Conservation (phyloP, 2,329 filamentous ascomycete species). For the Ramularia collo-cygni region DNA sequence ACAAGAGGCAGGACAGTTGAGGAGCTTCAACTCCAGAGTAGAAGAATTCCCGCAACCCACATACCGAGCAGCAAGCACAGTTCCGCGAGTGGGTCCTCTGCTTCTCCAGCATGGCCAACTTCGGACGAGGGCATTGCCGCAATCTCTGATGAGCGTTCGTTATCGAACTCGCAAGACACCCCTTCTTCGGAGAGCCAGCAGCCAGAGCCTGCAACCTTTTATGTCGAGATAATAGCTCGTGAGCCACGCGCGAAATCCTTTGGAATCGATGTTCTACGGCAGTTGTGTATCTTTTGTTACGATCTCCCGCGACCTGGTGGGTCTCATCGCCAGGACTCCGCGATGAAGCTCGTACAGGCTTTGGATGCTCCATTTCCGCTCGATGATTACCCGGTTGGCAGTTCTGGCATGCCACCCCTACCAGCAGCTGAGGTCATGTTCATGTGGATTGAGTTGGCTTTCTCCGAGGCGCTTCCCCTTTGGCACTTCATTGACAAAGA, state of each 20-base stretch:
- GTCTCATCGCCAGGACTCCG: constrained; percentile 6
- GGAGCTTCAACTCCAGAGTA: constrained; percentile 10
- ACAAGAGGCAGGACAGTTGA: constrained; percentile 13
- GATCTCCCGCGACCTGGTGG: constrained; percentile 1
- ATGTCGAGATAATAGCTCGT: constrained; percentile 11
- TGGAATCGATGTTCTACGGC: constrained; percentile 15
- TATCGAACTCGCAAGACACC: too few relatives aligned
- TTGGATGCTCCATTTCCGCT: constrained; percentile 9
- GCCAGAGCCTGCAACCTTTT: not conserved
- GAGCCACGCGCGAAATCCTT: constrained; percentile 16
- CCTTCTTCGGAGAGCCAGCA: too few relatives aligned
- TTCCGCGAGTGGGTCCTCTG: too few relatives aligned
- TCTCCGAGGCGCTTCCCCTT: constrained; percentile 12
- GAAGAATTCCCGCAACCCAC: too few relatives aligned
- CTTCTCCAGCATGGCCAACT: too few relatives aligned
- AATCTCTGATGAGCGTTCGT: too few relatives aligned
- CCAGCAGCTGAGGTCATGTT: constrained; percentile 7
- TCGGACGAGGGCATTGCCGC: too few relatives aligned
- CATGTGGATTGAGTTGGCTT: constrained; percentile 10
- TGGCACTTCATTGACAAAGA: constrained; percentile 15
- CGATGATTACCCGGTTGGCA: constrained; percentile 1
- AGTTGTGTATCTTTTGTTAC: constrained; percentile 13
- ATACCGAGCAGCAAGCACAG: too few relatives aligned
- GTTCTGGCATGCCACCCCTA: constrained; percentile 6
- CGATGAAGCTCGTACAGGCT: constrained; percentile 13